Evolutionary conservation across 129 eudicot genomes (phyloP).

Genomic region (Arctium minus): DNA sequence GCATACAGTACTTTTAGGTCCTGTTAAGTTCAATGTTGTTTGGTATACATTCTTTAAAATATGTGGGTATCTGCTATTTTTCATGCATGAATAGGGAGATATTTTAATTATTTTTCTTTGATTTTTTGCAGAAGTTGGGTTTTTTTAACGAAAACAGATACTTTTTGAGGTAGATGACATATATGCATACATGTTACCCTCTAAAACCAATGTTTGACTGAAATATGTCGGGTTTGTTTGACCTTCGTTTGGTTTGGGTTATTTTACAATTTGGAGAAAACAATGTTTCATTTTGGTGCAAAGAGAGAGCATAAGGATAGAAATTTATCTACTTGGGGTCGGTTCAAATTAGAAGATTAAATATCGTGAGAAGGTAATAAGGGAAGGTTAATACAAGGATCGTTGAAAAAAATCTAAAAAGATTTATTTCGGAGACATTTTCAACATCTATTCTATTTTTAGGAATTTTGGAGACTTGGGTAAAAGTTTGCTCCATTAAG

Average conservation of each 20-base stretch:
- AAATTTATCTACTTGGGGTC: too few relatives aligned
- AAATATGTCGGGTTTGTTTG: not conserved
- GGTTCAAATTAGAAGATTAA: too few relatives aligned
- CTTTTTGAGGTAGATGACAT: not conserved
- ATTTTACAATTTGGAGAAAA: not conserved
- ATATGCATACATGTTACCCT: not conserved
- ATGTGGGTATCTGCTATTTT: not conserved
- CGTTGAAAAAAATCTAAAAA: too few relatives aligned
- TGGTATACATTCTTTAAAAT: not conserved
- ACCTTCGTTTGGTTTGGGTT: not conserved
- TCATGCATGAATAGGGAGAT: not conserved
- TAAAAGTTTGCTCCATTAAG: too few relatives aligned
- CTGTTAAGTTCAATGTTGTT: not conserved
- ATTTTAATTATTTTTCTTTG: not conserved
- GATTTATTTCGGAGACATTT: too few relatives aligned
- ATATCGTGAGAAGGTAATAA: too few relatives aligned
- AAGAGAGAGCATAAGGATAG: too few relatives aligned
- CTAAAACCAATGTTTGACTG: not conserved
- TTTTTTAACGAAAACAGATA: not conserved
- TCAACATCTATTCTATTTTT: too few relatives aligned
- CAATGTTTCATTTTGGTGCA: not conserved
- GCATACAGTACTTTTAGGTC: not conserved
- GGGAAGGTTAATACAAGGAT: too few relatives aligned
- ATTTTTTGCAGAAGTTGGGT: not conserved
- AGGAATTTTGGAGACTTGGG: too few relatives aligned